Evolutionary conservation across 2,329 filamentous ascomycete genomes (phyloP).

Genomic region (Colletotrichum euphorbiae): DNA sequence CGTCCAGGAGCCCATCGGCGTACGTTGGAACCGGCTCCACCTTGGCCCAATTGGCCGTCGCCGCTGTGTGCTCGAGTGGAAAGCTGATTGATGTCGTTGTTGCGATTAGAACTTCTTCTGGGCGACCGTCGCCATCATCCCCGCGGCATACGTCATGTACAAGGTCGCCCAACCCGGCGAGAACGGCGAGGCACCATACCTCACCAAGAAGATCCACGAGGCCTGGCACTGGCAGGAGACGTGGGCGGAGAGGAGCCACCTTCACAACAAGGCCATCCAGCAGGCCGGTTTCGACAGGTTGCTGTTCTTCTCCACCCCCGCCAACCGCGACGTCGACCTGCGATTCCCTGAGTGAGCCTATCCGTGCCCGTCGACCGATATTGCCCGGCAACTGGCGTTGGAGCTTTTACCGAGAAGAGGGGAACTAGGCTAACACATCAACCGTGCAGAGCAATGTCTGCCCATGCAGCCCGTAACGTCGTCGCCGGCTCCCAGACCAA

Average conservation of each 20-base stretch:
- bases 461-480: slow-evolving; percentile 64
- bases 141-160: slow-evolving; percentile 60
- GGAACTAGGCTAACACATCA: slow-evolving; percentile 28
- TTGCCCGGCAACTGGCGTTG: not conserved
- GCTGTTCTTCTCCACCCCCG: slow-evolving; percentile 59
- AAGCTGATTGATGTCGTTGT: slow-evolving; percentile 6
- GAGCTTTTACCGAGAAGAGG: not conserved
- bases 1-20: slow-evolving; percentile 67
- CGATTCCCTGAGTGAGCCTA: slow-evolving; percentile 68
- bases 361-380: not conserved
- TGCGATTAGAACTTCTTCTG: slow-evolving; percentile 53
- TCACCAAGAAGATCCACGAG: slow-evolving; percentile 60
- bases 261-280: slow-evolving; percentile 64
- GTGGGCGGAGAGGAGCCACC: slow-evolving; percentile 64
- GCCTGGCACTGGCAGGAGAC: slow-evolving; percentile 60
- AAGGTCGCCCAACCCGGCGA: slow-evolving; percentile 59
- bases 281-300: slow-evolving; percentile 70
- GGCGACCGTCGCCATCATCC: slow-evolving; percentile 57
- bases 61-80: not conserved
- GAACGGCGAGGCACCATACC: slow-evolving; percentile 62
- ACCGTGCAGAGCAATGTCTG: slow-evolving; percentile 58
- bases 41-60: not conserved
- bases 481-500: slow-evolving; percentile 66
- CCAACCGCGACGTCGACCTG: slow-evolving; percentile 62
- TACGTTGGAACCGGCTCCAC: slow-evolving; percentile 53